Conservation (phyloP, 345 rosid genomes). For the Mercurialis annua region DNA sequence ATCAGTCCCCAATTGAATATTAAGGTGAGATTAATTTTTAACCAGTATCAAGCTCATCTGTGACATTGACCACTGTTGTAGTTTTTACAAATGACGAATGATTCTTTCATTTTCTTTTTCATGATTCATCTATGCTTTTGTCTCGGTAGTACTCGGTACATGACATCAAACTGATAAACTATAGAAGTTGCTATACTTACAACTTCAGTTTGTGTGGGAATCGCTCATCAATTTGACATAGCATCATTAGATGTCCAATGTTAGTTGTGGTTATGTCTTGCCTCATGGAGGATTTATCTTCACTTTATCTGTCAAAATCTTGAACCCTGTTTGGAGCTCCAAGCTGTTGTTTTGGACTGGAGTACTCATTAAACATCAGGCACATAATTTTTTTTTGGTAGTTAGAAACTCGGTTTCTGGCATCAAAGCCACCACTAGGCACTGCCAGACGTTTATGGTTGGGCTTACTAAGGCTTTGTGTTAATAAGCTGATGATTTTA, state of each 20-base stretch:
- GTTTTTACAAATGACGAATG: background rate
- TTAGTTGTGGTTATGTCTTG: too few species aligned
- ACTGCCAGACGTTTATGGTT: background rate
- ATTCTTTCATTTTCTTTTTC: background rate
- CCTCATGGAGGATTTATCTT: background rate
- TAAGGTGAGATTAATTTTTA: slow-evolving; percentile 59
- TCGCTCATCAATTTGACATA: too few species aligned
- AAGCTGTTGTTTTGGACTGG: background rate
- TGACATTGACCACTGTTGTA: background rate
- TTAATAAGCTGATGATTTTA: background rate
- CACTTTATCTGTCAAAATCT: background rate
- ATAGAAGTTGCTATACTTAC: background rate
- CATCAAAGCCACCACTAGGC: background rate
- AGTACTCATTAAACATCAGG: background rate
- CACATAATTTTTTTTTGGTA: background rate
- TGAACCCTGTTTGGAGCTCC: background rate
- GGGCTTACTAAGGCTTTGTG: background rate
- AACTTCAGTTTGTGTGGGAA: too few species aligned
- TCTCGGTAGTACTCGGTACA: background rate
- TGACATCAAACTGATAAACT: background rate
- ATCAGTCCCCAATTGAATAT: slow-evolving; percentile 64
- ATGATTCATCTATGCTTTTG: background rate
- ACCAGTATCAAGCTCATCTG: slow-evolving; percentile 2
- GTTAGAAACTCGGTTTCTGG: background rate
- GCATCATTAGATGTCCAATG: background rate